Base-by-base conservation (phyloP, 2,329 filamentous ascomycete genomes). In the Ophidiomyces ophidiicola region DNA sequence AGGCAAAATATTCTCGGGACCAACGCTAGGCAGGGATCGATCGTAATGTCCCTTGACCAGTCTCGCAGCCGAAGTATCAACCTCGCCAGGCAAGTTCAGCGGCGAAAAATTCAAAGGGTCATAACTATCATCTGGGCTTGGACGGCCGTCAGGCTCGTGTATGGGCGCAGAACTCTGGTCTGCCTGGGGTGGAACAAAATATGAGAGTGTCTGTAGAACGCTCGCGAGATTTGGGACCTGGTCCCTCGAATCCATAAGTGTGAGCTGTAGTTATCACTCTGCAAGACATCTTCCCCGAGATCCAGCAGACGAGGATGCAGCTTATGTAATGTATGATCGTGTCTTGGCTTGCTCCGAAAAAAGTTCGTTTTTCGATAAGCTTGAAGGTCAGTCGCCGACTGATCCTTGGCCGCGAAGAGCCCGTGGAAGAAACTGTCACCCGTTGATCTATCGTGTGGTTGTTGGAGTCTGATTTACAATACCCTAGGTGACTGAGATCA, bases 201-300 rank as follows among this genome's bases (percentile, higher is more conserved):
- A 52, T 31, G 61, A 61, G 8, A 67, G 55, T 0, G 62, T 63
- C 41, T 51, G 49, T n/a, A 67, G 55, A 32, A 67, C 56, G 5
- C 61, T 58, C 20, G 56, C 56, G 26, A 67, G 50, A 36, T 65
- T 58, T 5, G 61, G 51, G 24, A 55, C 39, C 26, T 56, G 32
- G 20, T 14, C 18, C 15, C 20, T 18, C 5, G 32, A 21, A 31
- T 31, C 32, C 38, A 41, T 35, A 8, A 26, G 28, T 32, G n/a
- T n/a, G n/a, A n/a, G n/a, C n/a, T n/a, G n/a, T n/a, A n/a, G 7
- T 28, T 28, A 14, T 10, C 11, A 28, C 11, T 3, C 25, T 3
- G 25, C 25, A n/a, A n/a, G 7, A 28, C 8, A 10, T 14, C 14
- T 28, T 10, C 25, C 11, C 25, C 11, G 25, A 14, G 3, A 10